Base-by-base conservation (phyloP, 129 eudicot species). In the Helichrysum umbraculigerum region DNA sequence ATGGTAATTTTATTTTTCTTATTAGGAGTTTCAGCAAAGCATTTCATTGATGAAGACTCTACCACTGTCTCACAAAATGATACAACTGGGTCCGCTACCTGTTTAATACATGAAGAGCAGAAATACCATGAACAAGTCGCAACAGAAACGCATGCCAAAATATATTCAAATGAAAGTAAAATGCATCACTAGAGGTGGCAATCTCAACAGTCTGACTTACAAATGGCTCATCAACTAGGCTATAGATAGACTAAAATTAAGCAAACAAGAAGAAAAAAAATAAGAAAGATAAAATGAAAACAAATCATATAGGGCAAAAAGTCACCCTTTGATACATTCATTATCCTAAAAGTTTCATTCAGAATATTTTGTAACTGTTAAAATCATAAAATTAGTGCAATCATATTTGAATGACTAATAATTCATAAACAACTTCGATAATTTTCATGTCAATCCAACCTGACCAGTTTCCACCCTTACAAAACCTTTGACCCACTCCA, bases 21-120 rank as follows among this genome's bases (percentile, higher is more conserved):
- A 88, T 95, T 95, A n/a, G 99, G 99, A 15, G 97, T 95, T 80
- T 95, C 99, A 56, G 99, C 99, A 85, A 87, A 95, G 75, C 99
- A 95, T 77, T 95, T 95, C 99, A 95, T 89, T 6, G 99, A 91
- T 60, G 99, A 95, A 25, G 96, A 83, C 77, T 95, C 99, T 84
- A 91, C 99, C 64, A 95, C 99, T 8, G 99, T 95, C 82, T 95
- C 97, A 81, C 99, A 95, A 81, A 95, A 95, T 19, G 99, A 89
- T 66, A 95, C 97, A 76, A 95, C 99, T 25, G 99, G 98, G 76
- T 93, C 98, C 21, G 98, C 98, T 67, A 93, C 98, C 98, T 93
- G 79, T 71, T 70, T 21, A 19, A 77, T 28, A 39, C 64, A 85
- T 37, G 61, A 10, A 61, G 77, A 58, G 1, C n/a, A 22, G 2